Evolutionary conservation across 768 basidiomycete genomes (phyloP), one percentile per base, ranked within the genome.

Genomic region (Pholiota molesta): DNA sequence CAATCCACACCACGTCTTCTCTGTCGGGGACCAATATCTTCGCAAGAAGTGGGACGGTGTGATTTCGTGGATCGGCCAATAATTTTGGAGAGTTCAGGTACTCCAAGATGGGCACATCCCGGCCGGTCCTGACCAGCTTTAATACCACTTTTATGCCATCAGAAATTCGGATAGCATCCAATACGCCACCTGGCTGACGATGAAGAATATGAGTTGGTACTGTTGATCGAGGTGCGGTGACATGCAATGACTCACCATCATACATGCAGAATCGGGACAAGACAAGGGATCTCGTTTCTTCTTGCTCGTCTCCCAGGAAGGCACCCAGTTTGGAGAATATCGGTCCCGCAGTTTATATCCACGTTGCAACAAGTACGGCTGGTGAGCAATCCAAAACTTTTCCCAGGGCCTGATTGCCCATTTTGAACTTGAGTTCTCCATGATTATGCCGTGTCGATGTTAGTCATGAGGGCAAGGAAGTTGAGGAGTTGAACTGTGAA

Each of bases 321-420:
- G 63, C 14, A 55, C 45, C 63, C 63, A 64, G 26, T 57, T 35
- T 2, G 63, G 63, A 29, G 44, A 5, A 29, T 64, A 64, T 53
- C 63, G 31, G 26, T 53, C 33, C 13, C n/a, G 59, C 13, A 64
- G 54, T 29, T 57, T 51, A 33, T 64, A 60, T 13, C 63, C 63
- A 19, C 42, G n/a, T 23, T 57, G 16, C 16, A 64, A 51, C 8
- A 64, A 39, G n/a, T 52, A 37, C 16, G 63, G 55, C 42, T 60
- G 63, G n/a, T 56, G 47, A 23, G 11, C 26, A 29, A 64, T 28
- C 63, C 59, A 64, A 37, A 58, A 16, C n/a, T 37, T 11, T 21
- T 58, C 47, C 31, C 47, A 58, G 5, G 45, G 45, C 5, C 14
- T 3, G 11, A 49, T 49, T 13, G 47, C 21, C 21, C 47, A 49